Base-by-base conservation (phyloP, 1,284 basidiomycete species). In the Ceratobasidium sp. region DNA sequence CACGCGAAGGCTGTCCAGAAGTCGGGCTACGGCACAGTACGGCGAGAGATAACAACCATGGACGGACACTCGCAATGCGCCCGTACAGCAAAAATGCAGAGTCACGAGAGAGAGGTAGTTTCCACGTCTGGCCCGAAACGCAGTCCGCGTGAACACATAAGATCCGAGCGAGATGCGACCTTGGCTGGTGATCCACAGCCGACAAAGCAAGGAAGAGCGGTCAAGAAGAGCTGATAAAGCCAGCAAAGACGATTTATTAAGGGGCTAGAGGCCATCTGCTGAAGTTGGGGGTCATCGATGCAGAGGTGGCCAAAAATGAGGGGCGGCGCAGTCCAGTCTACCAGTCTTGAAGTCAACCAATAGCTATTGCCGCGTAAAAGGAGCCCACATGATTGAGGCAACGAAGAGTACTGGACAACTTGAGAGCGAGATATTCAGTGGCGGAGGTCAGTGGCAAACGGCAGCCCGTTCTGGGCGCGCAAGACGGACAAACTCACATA, bases 131-230 rank as follows among this genome's bases (percentile, higher is more conserved):
- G 43, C 19, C 24, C 22, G 61, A 27, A 49, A 49, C 29, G 62
- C 16, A n/a, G 43, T 56, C 54, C n/a, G 58, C 59, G 22, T 62
- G 59, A 43, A 43, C 49, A 22, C 29, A 49, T 54, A 24, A 62
- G 69, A 72, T 72, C 69, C 69, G 69, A 72, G 56, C 27, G 69
- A 56, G 58, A 62, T 29, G 46, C 37, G 69, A 51, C 14, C 68
- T 59, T 19, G 22, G 27, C 46, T 68, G 34, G 34, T 27, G 48
- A 58, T 22, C 66, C 41, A 56, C 66, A 34, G 49, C n/a, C 37
- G 68, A 49, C 54, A 11, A 62, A 62, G 69, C 41, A 14, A 19
- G 39, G 41, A 61, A 72, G 68, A 59, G 56, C 43, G 16, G 62
- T 16, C 27, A 46, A 29, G 46, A 19, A 48, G 54, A 56, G 66